phyloP scores from a whole-genome alignment of 2,329 filamentous ascomycete species.

The Talaromyces sp. region DNA sequence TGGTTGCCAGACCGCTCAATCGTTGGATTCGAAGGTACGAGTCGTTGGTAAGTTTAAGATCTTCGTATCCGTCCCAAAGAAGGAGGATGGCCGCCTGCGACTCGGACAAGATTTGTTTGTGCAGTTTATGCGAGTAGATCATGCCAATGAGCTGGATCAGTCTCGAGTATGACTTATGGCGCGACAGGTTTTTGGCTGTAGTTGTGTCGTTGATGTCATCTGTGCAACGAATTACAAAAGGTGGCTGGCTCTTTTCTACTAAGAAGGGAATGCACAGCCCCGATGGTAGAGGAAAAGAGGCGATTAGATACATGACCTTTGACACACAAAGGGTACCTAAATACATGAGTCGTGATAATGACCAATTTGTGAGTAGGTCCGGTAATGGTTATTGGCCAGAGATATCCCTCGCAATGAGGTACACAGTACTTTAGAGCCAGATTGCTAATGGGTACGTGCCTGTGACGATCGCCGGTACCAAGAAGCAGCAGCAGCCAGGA shows the following conservation, averaged over 20 bases:
- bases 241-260: not conserved
- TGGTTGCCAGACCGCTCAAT: constrained; percentile 1
- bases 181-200: not conserved
- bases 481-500: not conserved
- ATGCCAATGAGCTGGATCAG: not conserved
- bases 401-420: not conserved
- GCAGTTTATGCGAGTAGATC: not conserved
- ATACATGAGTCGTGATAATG: not conserved
- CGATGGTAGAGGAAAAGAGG: not conserved
- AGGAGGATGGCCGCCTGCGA: not conserved
- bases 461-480: not conserved
- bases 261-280: not conserved
- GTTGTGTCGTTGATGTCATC: not conserved
- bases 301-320: not conserved
- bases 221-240: not conserved
- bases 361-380: too few relatives aligned
- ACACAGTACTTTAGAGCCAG: not conserved
- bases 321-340: not conserved
- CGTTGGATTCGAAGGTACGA: not conserved
- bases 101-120: not conserved
- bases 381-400: not conserved
- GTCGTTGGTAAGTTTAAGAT: not conserved
- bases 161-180: not conserved
- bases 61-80: not conserved
- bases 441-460: not conserved